phyloP scores from a whole-genome alignment of 2,329 filamentous ascomycete species.

The Botryotinia convoluta region DNA sequence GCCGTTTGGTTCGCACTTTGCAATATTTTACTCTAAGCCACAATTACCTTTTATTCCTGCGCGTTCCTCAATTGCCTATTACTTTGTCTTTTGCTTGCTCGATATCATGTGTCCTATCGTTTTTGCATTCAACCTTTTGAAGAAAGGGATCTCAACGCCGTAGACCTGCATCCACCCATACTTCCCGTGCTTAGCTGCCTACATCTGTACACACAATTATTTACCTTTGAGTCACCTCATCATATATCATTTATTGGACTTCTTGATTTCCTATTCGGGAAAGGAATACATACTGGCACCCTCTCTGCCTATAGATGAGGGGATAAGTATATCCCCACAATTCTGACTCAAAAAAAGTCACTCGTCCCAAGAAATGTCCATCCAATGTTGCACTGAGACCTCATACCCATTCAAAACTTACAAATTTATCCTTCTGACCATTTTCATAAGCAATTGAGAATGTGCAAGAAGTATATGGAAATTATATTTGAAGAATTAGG shows the following conservation, averaged over 20 bases:
- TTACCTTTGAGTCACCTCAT: background rate
- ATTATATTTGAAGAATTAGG: background rate
- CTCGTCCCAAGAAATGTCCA: constrained; percentile 8
- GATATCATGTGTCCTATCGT: background rate
- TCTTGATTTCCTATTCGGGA: constrained; percentile 8
- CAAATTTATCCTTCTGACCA: constrained; percentile 10
- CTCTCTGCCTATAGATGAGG: background rate
- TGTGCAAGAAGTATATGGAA: background rate
- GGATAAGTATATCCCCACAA: constrained; percentile 14
- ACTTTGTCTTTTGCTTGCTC: background rate
- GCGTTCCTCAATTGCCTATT: background rate
- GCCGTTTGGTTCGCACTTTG: constrained; percentile 1
- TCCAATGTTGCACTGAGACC: constrained; percentile 14
- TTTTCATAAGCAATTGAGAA: background rate
- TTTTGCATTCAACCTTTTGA: background rate
- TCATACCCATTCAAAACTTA: background rate
- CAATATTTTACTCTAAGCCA: background rate
- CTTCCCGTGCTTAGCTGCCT: constrained; percentile 4
- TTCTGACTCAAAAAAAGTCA: constrained; percentile 16
- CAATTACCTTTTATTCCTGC: background rate
- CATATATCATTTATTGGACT: background rate
- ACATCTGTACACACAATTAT: background rate
- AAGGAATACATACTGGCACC: background rate
- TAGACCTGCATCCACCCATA: constrained; percentile 10
- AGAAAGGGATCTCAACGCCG: background rate